Evolutionary conservation across 495 filamentous ascomycete species (phyloP), one percentile per base, ranked within the genome.

Genomic region (Lasiosphaeria hispida): DNA sequence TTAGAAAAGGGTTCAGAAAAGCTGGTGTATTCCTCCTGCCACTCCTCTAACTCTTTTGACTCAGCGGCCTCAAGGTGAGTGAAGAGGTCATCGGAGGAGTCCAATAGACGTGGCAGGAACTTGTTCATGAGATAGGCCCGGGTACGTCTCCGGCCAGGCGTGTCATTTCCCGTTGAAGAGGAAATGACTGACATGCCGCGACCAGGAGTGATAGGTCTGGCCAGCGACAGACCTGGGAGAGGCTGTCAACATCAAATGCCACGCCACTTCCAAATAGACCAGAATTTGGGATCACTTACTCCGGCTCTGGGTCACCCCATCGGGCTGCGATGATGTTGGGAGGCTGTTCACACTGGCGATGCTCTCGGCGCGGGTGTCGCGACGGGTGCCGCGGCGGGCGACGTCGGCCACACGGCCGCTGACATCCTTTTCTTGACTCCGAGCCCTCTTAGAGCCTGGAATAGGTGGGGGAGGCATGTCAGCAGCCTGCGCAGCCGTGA

Each of bases 391-490:
- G 11, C 67, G 60, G 37, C 63, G 59, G 10, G 67, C 35, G 18
- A 58, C 14, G 11, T 36, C 50, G n/a, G 23, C 14, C 1, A 23
- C 40, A 11, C 7, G 58, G 35, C 33, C 34, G 23, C 23, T 30
- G 37, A 39, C 14, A 30, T 58, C 48, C 30, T 45, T 55, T 14
- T 39, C 30, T 38, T 57, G 62, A 13, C 56, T 60, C 14, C 48
- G 53, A n/a, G 14, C 30, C 17, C 45, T 57, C 63, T 58, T 66
- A 23, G 55, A 18, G 18, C 19, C 33, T 14, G 63, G 66, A 5
- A 58, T 3, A 14, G 66, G 60, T 5, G 68, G 68, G 14, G 68
- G 68, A 14, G 53, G 52, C 68, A 70, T 70, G 35, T 7, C 40
- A 23, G 17, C 57, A 42, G 43, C 42, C 33, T 61, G 55, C 19